Conservation (phyloP, 768 basidiomycete genomes). For the Udeniomyces megalosporus region DNA sequence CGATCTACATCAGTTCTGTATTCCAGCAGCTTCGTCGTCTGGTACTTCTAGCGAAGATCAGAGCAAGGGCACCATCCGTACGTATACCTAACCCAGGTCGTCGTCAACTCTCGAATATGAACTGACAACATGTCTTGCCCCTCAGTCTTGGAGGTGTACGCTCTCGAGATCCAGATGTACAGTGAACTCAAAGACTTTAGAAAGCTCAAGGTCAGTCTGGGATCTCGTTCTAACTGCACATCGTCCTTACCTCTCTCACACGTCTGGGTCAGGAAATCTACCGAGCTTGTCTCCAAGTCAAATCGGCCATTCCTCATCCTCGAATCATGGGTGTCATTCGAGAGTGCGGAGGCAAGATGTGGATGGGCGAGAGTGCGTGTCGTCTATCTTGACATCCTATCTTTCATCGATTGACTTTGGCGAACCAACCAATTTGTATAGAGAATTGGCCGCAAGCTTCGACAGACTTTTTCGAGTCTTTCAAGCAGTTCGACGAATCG, state of each 20-base stretch:
- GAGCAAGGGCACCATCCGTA: constrained; percentile 15
- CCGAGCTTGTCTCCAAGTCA: constrained; percentile 79
- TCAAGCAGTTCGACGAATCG: constrained; percentile 95
- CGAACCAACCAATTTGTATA: constrained; percentile 27
- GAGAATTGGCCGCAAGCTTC: constrained; percentile 94
- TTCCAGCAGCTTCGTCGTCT: constrained; percentile 18
- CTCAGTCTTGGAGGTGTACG: constrained; percentile 74
- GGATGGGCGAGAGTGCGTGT: constrained; percentile 90
- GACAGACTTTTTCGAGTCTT: constrained; percentile 97
- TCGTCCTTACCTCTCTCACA: background rate
- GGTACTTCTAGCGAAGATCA: constrained; percentile 26
- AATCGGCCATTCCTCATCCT: constrained; percentile 93
- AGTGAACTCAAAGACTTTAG: constrained; percentile 89
- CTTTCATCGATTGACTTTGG: too few species aligned
- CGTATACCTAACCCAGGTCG: constrained; percentile 22
- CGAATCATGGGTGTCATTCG: constrained; percentile 98
- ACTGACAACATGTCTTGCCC: too few species aligned
- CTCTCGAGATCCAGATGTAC: constrained; percentile 98
- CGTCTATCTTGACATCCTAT: background rate
- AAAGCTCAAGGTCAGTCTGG: constrained; percentile 61
- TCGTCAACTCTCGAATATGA: constrained; percentile 17
- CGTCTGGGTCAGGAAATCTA: constrained; percentile 99
- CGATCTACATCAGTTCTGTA: constrained; percentile 27
- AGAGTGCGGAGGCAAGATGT: constrained; percentile 99
- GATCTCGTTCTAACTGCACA: background rate